Evolutionary conservation across 2,329 filamentous ascomycete genomes (phyloP), one percentile per base, ranked within the genome.

Genomic region (Chaetomiaceae sp.): DNA sequence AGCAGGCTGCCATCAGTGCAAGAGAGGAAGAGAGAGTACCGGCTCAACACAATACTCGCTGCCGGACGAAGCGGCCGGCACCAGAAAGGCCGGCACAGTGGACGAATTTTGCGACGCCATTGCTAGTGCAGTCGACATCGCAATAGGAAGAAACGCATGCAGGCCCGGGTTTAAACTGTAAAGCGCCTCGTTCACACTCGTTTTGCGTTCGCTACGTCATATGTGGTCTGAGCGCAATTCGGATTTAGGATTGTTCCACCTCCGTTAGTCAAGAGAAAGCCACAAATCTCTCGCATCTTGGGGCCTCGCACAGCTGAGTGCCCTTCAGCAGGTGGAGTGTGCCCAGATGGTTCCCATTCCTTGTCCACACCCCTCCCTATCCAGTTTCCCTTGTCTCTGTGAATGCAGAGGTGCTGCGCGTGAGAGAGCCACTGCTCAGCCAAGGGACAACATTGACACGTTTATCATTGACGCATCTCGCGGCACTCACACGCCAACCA

Each of bases 91-190:
- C 34, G 13, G 41, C 33, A 11, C 9, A 38, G 23, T 33, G 21
- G 41, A 27, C 27, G 13, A 41, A 21, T 38, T 18, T 46, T 25
- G 49, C 41, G 49, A 46, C 9, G 49, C 33, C 49, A 51, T 46
- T 27, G 49, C 8, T 41, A 27, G 42, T 33, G 33, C 44, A 16
- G 21, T 7, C 44, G 23, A 38, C 2, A n/a, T 48, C 25, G 34
- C 11, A 23, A 32, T 48, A 13, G 32, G 32, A 33, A 33, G 32
- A 33, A 33, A 33, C 32, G 32, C 32, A 33, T 33, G 32, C 32
- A 8, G 7, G 32, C 32, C 32, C 14, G 32, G 32, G 32, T 33
- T 33, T 13, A 33, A 33, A 33, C 4, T 13, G 32, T 13, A 33
- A 33, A 33, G 14, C 32, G 32, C 32, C 32, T 33, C 10, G 32